Evolutionary conservation across 768 basidiomycete species (phyloP).

Genomic region (Nidularia pulvinata): DNA sequence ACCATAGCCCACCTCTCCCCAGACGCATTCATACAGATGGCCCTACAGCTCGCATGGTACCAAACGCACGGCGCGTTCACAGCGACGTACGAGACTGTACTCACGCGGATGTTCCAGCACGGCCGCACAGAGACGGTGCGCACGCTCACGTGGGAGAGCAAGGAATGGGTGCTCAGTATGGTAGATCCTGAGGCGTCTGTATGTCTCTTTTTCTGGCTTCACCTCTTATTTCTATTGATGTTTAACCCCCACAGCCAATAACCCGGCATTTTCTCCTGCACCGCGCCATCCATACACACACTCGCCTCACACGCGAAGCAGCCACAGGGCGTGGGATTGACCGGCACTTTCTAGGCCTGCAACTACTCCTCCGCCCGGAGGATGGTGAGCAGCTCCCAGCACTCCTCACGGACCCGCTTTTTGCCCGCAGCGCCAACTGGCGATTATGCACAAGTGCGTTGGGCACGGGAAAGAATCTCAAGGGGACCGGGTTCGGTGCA

Average conservation of each 20-base stretch:
- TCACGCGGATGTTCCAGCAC: slow-evolving; percentile 84
- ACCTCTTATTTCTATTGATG: too few relatives aligned
- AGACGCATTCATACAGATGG: slow-evolving; percentile 92
- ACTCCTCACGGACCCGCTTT: slow-evolving; percentile 80
- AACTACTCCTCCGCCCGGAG: slow-evolving; percentile 54
- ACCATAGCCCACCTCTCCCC: slow-evolving; percentile 45
- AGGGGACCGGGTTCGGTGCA: slow-evolving; percentile 91
- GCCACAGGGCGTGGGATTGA: slow-evolving; percentile 86
- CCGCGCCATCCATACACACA: slow-evolving; percentile 72
- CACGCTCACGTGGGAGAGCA: slow-evolving; percentile 69
- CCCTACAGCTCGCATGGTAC: slow-evolving; percentile 90
- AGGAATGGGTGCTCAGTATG: slow-evolving; percentile 83
- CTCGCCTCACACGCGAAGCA: slow-evolving; percentile 70
- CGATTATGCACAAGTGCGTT: slow-evolving; percentile 88
- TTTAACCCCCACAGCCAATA: slow-evolving; percentile 32
- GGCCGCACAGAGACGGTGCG: slow-evolving; percentile 93
- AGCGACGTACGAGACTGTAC: slow-evolving; percentile 91
- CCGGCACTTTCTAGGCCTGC: slow-evolving; percentile 87
- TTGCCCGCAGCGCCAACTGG: slow-evolving; percentile 78
- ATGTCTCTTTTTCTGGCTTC: slow-evolving; percentile 11
- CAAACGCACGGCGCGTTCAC: slow-evolving; percentile 74
- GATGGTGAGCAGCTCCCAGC: slow-evolving; percentile 55
- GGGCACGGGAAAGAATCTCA: slow-evolving; percentile 83
- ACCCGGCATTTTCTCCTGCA: slow-evolving; percentile 50
- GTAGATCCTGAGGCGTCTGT: slow-evolving; percentile 49